phyloP scores from a whole-genome alignment of 2,329 filamentous ascomycete genomes.

The Ophiostoma himal-ulmi region DNA sequence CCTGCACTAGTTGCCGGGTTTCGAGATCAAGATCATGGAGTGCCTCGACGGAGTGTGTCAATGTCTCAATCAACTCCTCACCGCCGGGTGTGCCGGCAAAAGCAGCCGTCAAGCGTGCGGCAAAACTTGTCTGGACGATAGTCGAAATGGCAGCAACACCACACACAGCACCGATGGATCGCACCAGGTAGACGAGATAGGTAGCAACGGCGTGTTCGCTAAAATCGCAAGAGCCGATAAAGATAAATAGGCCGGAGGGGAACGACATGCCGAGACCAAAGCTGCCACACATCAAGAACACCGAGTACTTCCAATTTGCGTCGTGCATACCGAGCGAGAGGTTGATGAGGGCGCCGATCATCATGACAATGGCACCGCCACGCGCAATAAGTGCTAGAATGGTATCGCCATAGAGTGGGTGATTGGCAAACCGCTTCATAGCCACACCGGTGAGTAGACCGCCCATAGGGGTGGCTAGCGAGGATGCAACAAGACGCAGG shows the following conservation, averaged over 20 bases:
- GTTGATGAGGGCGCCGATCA: constrained; percentile 42
- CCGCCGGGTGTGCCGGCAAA: constrained; percentile 18
- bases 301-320: constrained; percentile 46
- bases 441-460: constrained; percentile 52
- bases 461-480: constrained; percentile 52
- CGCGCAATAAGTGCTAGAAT: constrained; percentile 48
- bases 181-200: constrained; percentile 20
- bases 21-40: constrained; percentile 17
- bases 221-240: background rate
- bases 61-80: constrained; percentile 16
- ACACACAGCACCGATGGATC: constrained; percentile 22
- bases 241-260: constrained; percentile 14
- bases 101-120: background rate
- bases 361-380: constrained; percentile 45
- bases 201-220: constrained; percentile 23
- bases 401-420: constrained; percentile 34
- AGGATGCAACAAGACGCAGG: constrained; percentile 57
- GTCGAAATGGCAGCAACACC: constrained; percentile 23
- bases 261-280: constrained; percentile 26
- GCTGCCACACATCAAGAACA: constrained; percentile 20
- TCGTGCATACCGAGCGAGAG: constrained; percentile 44
- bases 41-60: constrained; percentile 23
- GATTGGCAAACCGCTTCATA: constrained; percentile 43
- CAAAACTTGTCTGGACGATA: constrained; percentile 16
- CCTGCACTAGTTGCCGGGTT: constrained; percentile 17